Conservation (phyloP, 805 yeast species). For the Lipomyces spencermartinsiae region DNA sequence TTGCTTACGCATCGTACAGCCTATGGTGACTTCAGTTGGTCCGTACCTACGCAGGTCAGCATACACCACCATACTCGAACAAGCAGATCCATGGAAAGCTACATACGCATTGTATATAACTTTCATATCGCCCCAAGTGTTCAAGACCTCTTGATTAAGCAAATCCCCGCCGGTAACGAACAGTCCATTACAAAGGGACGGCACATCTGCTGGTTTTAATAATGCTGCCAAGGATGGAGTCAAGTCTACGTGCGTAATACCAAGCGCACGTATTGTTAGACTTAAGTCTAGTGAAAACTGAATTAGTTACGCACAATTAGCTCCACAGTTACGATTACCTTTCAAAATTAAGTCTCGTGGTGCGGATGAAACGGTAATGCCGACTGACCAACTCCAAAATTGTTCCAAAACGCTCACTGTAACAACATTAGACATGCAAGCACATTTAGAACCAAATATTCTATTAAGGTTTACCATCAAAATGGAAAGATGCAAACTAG, state of each 20-base stretch:
- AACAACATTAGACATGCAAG: background rate
- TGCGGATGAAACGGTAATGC: constrained; percentile 39
- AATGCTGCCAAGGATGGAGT: constrained; percentile 70
- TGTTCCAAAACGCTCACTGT: constrained; percentile 42
- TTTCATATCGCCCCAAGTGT: constrained; percentile 40
- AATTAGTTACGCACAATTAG: background rate
- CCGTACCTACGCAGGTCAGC: constrained; percentile 32
- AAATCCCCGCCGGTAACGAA: constrained; percentile 44
- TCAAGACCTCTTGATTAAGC: constrained; percentile 39
- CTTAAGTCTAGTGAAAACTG: constrained; percentile 25
- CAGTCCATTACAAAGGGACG: constrained; percentile 37
- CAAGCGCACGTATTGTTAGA: constrained; percentile 26
- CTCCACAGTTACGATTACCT: constrained; percentile 11
- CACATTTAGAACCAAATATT: background rate
- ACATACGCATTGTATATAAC: constrained; percentile 40
- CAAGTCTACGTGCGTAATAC: constrained; percentile 40
- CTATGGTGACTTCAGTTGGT: constrained; percentile 43
- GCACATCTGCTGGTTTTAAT: constrained; percentile 70
- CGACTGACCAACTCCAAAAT: constrained; percentile 43
- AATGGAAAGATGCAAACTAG: constrained; percentile 42
- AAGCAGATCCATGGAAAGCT: background rate
- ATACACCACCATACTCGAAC: background rate
- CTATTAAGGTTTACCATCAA: constrained; percentile 34
- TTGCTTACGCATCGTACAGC: constrained; percentile 38
- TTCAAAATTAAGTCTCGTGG: constrained; percentile 37